Evolutionary conservation across 306 rosid species (phyloP).

Genomic region (Cicer yamashitae): DNA sequence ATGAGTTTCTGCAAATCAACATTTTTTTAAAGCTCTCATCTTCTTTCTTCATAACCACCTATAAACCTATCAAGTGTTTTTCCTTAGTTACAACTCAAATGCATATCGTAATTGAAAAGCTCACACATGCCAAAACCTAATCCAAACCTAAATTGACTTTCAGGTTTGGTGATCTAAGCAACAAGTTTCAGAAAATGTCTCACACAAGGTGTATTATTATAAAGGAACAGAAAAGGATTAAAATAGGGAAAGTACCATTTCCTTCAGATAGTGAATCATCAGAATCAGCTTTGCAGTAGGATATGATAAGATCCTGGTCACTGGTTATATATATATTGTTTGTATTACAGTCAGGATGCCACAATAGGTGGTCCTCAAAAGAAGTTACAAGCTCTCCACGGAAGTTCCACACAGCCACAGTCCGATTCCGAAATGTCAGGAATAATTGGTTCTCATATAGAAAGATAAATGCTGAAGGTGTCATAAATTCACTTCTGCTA

Average conservation of each 20-base stretch:
- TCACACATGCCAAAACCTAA: neutral
- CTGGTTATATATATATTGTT: conserved; percentile 96
- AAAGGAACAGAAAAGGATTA: neutral
- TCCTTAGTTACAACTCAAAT: conserved; percentile 1
- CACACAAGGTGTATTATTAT: conserved; percentile 20
- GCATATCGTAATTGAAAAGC: neutral
- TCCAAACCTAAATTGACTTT: conserved; percentile 20
- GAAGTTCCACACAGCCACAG: conserved; percentile 99
- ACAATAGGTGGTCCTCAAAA: conserved; percentile 97
- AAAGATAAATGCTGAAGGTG: conserved; percentile 98
- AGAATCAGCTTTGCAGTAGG: conserved; percentile 99
- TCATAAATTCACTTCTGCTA: conserved; percentile 89
- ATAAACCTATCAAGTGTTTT: neutral
- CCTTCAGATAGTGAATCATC: conserved; percentile 93
- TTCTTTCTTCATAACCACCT: neutral
- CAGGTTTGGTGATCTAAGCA: conserved; percentile 17
- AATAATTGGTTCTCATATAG: conserved; percentile 94
- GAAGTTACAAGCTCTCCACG: conserved; percentile 99
- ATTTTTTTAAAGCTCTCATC: neutral
- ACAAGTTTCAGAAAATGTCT: conserved; percentile 1
- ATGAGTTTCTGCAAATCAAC: neutral
- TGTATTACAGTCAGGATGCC: conserved; percentile 99
- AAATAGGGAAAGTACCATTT: conserved; percentile 62
- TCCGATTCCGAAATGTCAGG: conserved; percentile 88
- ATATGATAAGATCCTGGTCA: conserved; percentile 98